Conservation (phyloP, 441 rosid genomes). For the California macrophylla region DNA sequence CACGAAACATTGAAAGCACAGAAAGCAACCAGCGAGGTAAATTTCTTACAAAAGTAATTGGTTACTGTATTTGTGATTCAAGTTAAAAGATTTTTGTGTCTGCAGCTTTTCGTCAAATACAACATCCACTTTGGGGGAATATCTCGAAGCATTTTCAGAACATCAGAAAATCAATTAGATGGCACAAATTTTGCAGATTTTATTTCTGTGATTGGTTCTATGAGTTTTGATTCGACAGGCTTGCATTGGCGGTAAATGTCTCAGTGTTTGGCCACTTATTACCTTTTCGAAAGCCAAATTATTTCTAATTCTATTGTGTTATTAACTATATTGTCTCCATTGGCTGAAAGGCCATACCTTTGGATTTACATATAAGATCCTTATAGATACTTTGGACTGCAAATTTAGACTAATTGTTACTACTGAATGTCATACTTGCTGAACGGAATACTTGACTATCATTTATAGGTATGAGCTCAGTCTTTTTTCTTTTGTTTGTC, state of each 20-base stretch:
- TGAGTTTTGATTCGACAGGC: slow-evolving; percentile 85
- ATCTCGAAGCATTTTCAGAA: slow-evolving; percentile 66
- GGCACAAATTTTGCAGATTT: slow-evolving; percentile 64
- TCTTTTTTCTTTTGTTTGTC: slow-evolving; percentile 21
- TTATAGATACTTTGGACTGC: background rate
- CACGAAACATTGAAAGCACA: slow-evolving; percentile 91
- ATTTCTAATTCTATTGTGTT: slow-evolving; percentile 10
- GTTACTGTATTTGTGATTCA: slow-evolving; percentile 11
- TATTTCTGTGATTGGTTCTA: slow-evolving; percentile 76
- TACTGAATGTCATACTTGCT: background rate
- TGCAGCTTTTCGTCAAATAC: slow-evolving; percentile 97
- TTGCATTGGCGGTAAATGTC: slow-evolving; percentile 89
- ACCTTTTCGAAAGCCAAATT: slow-evolving; percentile 5
- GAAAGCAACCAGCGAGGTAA: slow-evolving; percentile 91
- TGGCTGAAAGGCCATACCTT: background rate
- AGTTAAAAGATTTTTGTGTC: slow-evolving; percentile 15
- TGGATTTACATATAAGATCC: background rate
- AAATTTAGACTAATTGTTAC: background rate
- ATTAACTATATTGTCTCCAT: slow-evolving; percentile 10
- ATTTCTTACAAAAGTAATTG: slow-evolving; percentile 16
- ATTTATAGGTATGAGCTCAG: slow-evolving; percentile 4
- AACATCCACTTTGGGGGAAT: slow-evolving; percentile 91
- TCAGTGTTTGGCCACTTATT: slow-evolving; percentile 16
- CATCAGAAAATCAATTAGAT: slow-evolving; percentile 49
- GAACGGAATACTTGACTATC: background rate